phyloP scores from a whole-genome alignment of 805 yeast genomes.

The Saccharomycopsis guyanensis region DNA sequence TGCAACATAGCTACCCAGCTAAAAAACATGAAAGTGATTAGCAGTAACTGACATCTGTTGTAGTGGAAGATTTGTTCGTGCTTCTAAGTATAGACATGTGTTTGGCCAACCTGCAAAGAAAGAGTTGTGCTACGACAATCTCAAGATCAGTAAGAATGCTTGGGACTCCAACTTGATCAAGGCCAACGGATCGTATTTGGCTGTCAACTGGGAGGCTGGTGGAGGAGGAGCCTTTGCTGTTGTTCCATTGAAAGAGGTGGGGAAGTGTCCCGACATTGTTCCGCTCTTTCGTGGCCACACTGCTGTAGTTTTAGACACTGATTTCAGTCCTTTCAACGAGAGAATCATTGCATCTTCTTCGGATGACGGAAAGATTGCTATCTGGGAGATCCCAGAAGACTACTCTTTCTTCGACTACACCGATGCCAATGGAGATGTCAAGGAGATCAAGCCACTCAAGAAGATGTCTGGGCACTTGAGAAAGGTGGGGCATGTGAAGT shows the following conservation, averaged over 20 bases:
- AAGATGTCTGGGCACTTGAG: slow-evolving; percentile 78
- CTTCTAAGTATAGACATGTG: slow-evolving; percentile 94
- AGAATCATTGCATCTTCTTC: slow-evolving; percentile 70
- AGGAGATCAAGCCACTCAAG: slow-evolving; percentile 66
- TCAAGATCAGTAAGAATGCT: slow-evolving; percentile 80
- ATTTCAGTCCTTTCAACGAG: slow-evolving; percentile 86
- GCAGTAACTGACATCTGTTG: too few species aligned
- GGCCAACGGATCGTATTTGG: slow-evolving; percentile 76
- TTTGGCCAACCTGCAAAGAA: slow-evolving; percentile 76
- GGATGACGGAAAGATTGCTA: slow-evolving; percentile 70
- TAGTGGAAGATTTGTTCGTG: slow-evolving; percentile 87
- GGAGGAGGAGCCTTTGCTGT: slow-evolving; percentile 99
- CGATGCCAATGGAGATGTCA: slow-evolving; percentile 47
- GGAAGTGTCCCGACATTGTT: slow-evolving; percentile 88
- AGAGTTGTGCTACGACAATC: slow-evolving; percentile 38
- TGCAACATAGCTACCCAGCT: too few species aligned
- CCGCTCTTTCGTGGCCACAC: slow-evolving; percentile 95
- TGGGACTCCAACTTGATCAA: slow-evolving; percentile 92
- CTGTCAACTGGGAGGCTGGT: slow-evolving; percentile 88
- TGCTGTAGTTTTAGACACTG: slow-evolving; percentile 92
- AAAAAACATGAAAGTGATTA: too few species aligned
- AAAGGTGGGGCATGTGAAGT: slow-evolving; percentile 87
- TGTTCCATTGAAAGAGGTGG: slow-evolving; percentile 76
- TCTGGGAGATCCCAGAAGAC: slow-evolving; percentile 84
- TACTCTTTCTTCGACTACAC: slow-evolving; percentile 61